Base-by-base conservation (phyloP, 2,329 filamentous ascomycete species). In the Echinosphaeria canescens region DNA sequence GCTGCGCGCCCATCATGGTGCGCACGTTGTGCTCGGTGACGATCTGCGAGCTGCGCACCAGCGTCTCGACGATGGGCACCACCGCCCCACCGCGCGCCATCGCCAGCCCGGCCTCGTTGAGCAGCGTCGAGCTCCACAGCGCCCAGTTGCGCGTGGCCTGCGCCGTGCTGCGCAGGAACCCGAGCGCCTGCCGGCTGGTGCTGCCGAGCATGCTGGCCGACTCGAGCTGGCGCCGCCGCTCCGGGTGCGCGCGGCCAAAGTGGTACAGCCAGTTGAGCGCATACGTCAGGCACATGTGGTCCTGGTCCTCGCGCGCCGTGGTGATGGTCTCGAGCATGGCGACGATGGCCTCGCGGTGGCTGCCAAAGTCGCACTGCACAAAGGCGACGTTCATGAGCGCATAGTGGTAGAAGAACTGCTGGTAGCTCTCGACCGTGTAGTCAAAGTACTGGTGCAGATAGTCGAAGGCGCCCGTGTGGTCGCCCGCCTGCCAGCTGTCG, bases 221-320 rank as follows among this genome's bases (percentile, higher is more conserved):
- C 33, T 73, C 74, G 5, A 75, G 56, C 27, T 71, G 64, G 26
- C 59, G 64, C 36, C 82, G 68, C n/a, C 81, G 61, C 28, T 68
- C 59, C 0, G 82, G 78, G 38, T 85, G 82, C 1, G 78, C 70
- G 40, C 81, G 79, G n/a, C 75, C 76, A 38, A 93, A 90, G 42
- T 93, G 81, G 40, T 90, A 90, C 3, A 95, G 59, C 88, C 88
- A 98, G 42, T 82, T 91, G 33, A 98, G 64, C 17, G 82, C 79
- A 49, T 91, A 95, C 46, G 93, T 95, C 30, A 98, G 59, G 42
- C 88, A 95, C 4, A 67, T 72, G 57, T 81, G 79, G 42, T 98
- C 88, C 35, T 82, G 74, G 37, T 90, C 91, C 47, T 95, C 88
- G 33, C 85, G 61, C 1, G 88, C 88, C n/a, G 82, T 91, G 0